Evolutionary conservation across 371 early-diverging fungal genomes (phyloP).

Genomic region (Actinomortierella ambigua): DNA sequence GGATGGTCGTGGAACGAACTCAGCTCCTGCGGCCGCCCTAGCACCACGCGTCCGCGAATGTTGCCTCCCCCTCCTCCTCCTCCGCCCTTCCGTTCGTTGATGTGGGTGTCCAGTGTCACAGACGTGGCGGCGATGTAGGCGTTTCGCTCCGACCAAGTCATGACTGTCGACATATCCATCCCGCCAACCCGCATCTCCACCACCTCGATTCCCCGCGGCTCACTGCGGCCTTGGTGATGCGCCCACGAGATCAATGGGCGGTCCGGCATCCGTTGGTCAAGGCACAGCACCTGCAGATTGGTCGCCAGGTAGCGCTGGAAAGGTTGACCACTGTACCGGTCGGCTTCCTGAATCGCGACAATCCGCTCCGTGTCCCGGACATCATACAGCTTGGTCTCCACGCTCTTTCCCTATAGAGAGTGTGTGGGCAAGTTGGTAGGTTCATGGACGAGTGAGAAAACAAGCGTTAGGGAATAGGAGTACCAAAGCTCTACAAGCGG

Average conservation of each 20-base stretch:
- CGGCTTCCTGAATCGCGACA: conserved; percentile 26
- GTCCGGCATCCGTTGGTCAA: conserved; percentile 37
- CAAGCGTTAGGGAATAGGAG: no score
- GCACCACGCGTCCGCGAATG: conserved; percentile 5
- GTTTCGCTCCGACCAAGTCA: conserved; percentile 27
- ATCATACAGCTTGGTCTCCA: conserved; percentile 11
- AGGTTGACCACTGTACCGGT: conserved; percentile 4
- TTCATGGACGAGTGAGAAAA: no score
- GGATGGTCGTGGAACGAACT: conserved; percentile 32
- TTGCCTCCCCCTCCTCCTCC: no score
- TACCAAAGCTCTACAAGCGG: no score
- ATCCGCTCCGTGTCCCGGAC: conserved; percentile 15
- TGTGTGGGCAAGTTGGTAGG: no score
- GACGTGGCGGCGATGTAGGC: conserved; percentile 27
- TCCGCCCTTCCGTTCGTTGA: no score
- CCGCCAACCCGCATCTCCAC: conserved; percentile 10
- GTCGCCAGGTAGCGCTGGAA: conserved; percentile 37
- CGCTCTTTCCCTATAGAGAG: conserved; percentile 5
- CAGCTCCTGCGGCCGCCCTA: conserved; percentile 23
- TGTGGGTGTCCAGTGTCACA: background rate
- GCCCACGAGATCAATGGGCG: conserved; percentile 33
- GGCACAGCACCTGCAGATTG: conserved; percentile 27
- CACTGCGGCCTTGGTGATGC: conserved; percentile 23
- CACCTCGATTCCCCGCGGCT: conserved; percentile 31
- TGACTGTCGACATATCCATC: conserved; percentile 13